A percentile compares a stretch with the other conserved stretches of the same genome.
Conservation (phyloP, 148 eudicot genomes). For the Cornus suecica region DNA sequence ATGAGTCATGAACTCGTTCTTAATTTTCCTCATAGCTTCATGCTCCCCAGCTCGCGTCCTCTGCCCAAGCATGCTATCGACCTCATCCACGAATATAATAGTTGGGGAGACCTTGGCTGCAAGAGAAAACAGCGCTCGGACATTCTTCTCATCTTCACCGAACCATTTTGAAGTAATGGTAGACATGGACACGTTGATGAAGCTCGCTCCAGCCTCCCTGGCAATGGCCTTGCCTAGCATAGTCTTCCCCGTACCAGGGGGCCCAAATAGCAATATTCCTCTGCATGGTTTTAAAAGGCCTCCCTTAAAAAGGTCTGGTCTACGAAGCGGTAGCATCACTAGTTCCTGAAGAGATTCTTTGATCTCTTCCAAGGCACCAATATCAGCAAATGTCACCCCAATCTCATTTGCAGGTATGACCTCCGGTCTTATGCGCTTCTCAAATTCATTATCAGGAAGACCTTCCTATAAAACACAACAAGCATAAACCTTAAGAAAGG, state of each 20-base stretch:
- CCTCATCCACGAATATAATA: conserved; percentile 92
- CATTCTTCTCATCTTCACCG: conserved; percentile 98
- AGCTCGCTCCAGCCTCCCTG: conserved; percentile 93
- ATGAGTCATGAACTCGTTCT: conserved; percentile 93
- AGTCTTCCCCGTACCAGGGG: conserved; percentile 95
- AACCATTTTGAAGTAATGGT: conserved; percentile 96
- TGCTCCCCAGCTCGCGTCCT: conserved; percentile 82
- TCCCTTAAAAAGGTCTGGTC: conserved; percentile 88
- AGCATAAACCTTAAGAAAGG: neutral
- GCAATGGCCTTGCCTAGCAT: conserved; percentile 98
- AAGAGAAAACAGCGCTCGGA: conserved; percentile 80
- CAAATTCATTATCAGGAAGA: conserved; percentile 91
- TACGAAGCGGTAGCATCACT: conserved; percentile 86
- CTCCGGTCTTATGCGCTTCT: conserved; percentile 91
- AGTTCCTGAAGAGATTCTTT: conserved; percentile 88
- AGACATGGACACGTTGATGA: conserved; percentile 94
- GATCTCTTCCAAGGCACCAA: conserved; percentile 75
- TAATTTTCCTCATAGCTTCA: conserved; percentile 95
- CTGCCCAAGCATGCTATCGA: conserved; percentile 97
- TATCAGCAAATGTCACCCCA: conserved; percentile 81
- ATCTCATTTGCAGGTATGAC: conserved; percentile 82
- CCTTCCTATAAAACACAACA: conserved; percentile 48
- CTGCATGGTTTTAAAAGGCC: conserved; percentile 91
- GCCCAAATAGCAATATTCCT: conserved; percentile 90
- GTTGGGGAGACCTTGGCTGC: conserved; percentile 95